A percentile compares a stretch with the other conserved stretches of the same genome.
Conservation (phyloP, 2,329 filamentous ascomycete species). For the Helotiales sp. region DNA sequence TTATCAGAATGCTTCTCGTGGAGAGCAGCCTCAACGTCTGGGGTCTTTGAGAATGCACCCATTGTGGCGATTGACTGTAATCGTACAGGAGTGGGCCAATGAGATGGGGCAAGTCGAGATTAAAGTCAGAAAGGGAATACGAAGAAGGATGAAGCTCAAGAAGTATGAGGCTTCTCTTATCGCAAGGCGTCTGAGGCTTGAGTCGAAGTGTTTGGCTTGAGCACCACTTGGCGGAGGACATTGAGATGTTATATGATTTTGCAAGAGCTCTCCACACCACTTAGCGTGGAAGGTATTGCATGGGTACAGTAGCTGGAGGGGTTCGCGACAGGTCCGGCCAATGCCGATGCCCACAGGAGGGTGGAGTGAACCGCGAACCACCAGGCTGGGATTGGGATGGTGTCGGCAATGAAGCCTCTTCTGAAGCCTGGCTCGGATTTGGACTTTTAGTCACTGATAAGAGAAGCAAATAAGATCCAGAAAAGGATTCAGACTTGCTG, state of each 20-base stretch:
- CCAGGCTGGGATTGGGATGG: background rate
- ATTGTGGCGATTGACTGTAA: conserved; percentile 8
- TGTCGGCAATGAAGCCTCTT: conserved; percentile 6
- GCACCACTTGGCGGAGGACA: conserved; percentile 10
- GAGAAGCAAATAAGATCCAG: conserved; percentile 3
- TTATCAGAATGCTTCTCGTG: conserved; percentile 25
- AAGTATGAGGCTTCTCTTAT: conserved; percentile 4
- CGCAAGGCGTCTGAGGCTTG: conserved; percentile 1
- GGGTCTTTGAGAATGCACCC: conserved; percentile 20
- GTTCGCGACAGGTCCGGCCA: conserved; percentile 22
- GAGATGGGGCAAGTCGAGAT: background rate
- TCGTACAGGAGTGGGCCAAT: background rate
- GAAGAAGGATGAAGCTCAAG: background rate
- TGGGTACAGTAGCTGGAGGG: conserved; percentile 18
- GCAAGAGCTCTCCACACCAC: conserved; percentile 13
- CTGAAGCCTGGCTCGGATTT: conserved; percentile 4
- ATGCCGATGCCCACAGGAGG: conserved; percentile 19
- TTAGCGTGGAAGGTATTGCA: conserved; percentile 17
- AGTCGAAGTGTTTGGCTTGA: conserved; percentile 6
- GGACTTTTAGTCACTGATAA: conserved; percentile 26
- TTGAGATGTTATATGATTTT: conserved; percentile 19
- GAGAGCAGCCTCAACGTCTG: conserved; percentile 29
- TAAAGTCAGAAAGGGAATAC: background rate
- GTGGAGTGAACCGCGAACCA: conserved; percentile 25
- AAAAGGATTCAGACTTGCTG: background rate